Base-by-base conservation (phyloP, 192 early-diverging fungal genomes). In the Allomyces macrogynus region DNA sequence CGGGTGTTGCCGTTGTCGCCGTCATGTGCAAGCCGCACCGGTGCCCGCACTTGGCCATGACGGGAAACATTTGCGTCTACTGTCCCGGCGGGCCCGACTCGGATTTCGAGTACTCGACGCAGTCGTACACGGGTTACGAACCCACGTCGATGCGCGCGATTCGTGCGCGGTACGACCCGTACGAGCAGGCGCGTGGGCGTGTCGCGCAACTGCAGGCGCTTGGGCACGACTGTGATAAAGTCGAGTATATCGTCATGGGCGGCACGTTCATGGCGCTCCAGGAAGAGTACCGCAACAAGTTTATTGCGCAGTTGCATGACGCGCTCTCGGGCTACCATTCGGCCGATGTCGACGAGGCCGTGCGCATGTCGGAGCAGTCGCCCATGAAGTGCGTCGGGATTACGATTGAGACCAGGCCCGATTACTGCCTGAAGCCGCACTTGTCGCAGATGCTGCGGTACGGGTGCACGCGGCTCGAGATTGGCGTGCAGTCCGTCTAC, bases 81-180 rank as follows among this genome's bases (percentile, higher is more conserved):
- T 93, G 94, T 68, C 95, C 95, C 22, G 95, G 95, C 62, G 96
- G 96, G 0, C 96, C 96, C 4, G 96, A 99, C 71, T 95, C 92
- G 8, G 96, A 99, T 72, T 99, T 99, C 72, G 96, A 99, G 76
- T 99, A 99, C 76, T 95, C 92, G 60, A 99, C 96, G 61, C 96
- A 99, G 74, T 97, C 94, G n/a, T 99, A 99, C 67, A 99, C 96
- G 24, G 96, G 96, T 32, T 99, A 97, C 74, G 96, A 99, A 71
- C 96, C 96, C 5, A 99, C 96, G 3, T 88, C 85, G 64, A 99
- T 99, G 96, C 86, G 96, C 42, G 96, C 96, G 5, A 99, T 99
- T 64, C 79, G 96, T 18, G 90, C 96, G n/a, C 81, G 96, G 25
- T 99, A 99, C 70, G 86, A 97, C 72, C 96, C 96, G 9, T 92